Percentiles rank a stretch among this genome's conserved stretches.
phyloP scores from a whole-genome alignment of 2,329 filamentous ascomycete species.

The Epichloe gansuensis region DNA sequence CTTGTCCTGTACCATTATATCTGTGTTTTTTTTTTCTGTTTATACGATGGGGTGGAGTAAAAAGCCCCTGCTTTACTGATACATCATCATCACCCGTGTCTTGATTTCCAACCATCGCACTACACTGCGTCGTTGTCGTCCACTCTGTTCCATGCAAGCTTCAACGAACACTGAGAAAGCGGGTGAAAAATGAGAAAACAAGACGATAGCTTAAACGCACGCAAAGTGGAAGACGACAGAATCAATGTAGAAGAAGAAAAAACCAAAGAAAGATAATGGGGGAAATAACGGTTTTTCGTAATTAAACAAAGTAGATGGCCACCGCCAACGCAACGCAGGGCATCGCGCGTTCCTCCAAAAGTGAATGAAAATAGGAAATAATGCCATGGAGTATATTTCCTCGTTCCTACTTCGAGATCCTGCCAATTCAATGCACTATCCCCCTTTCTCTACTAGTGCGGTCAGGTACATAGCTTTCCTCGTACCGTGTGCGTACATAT shows the following conservation, averaged over 20 bases:
- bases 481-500: background rate
- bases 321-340: slow-evolving; percentile 20
- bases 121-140: background rate
- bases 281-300: slow-evolving; percentile 23
- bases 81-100: background rate
- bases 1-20: too few relatives aligned
- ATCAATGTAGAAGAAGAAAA: background rate
- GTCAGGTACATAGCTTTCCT: slow-evolving; percentile 1
- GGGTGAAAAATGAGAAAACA: background rate
- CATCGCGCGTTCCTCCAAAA: slow-evolving; percentile 8
- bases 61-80: background rate
- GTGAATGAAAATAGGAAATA: background rate
- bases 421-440: background rate
- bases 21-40: too few relatives aligned
- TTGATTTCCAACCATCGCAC: background rate
- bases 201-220: background rate
- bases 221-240: background rate
- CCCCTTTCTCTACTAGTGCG: background rate
- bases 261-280: background rate
- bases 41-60: too few relatives aligned
- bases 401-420: background rate
- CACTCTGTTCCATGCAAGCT: background rate
- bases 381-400: slow-evolving; percentile 16
- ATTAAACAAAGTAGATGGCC: slow-evolving; percentile 42
- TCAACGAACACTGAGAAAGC: slow-evolving; percentile 4